Conservation (phyloP, 2,329 filamentous ascomycete genomes). For the Nemania abortiva region DNA sequence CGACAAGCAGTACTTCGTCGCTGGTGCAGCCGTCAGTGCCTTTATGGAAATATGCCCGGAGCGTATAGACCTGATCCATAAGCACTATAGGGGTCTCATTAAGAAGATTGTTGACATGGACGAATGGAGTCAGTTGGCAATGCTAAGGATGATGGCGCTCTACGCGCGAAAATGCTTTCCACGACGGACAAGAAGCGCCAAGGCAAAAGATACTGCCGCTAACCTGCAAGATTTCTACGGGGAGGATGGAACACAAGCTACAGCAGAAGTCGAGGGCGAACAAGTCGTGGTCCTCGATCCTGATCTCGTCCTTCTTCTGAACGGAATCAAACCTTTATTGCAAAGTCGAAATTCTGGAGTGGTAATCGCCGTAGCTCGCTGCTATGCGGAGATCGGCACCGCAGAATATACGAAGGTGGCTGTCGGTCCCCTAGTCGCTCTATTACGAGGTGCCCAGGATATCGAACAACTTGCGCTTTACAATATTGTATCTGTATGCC, state of each 20-base stretch:
- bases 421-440: slow-evolving; percentile 85
- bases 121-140: slow-evolving; percentile 94
- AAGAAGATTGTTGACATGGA: slow-evolving; percentile 98
- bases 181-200: slow-evolving; percentile 69
- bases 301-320: slow-evolving; percentile 85
- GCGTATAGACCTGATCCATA: slow-evolving; percentile 87
- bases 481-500: slow-evolving; percentile 94
- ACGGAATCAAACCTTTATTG: slow-evolving; percentile 83
- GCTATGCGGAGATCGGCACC: slow-evolving; percentile 87
- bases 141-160: slow-evolving; percentile 81
- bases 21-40: slow-evolving; percentile 88
- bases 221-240: slow-evolving; percentile 84
- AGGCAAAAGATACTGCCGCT: slow-evolving; percentile 52
- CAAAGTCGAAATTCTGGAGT: slow-evolving; percentile 95
- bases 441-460: slow-evolving; percentile 86
- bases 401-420: slow-evolving; percentile 78
- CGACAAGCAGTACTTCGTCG: slow-evolving; percentile 97
- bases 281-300: slow-evolving; percentile 78
- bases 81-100: slow-evolving; percentile 85
- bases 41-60: slow-evolving; percentile 92
- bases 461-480: slow-evolving; percentile 91
- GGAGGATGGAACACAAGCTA: slow-evolving; percentile 66
- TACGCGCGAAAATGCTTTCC: slow-evolving; percentile 94
- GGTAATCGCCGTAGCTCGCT: slow-evolving; percentile 85
- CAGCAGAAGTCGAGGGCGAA: slow-evolving; percentile 59